Conservation (phyloP, 495 filamentous ascomycete species). For the Mycothermus thermophilus region DNA sequence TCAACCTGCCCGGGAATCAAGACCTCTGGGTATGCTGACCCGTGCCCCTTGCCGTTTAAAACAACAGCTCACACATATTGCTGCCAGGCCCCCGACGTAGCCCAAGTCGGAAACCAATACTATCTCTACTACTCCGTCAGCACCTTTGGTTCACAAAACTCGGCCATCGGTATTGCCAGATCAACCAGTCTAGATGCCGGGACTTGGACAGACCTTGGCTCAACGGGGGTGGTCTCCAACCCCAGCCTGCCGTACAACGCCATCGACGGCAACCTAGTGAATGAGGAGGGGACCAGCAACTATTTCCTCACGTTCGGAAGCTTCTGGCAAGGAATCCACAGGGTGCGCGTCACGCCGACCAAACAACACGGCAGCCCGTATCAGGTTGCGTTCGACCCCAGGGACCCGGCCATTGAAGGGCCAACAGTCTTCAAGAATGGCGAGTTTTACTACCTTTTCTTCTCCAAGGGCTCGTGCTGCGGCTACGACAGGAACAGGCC, state of each 20-base stretch:
- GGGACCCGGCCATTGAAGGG: constrained; percentile 44
- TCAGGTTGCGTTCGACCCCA: constrained; percentile 43
- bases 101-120: constrained; percentile 41
- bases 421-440: constrained; percentile 41
- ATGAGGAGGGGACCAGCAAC: constrained; percentile 23
- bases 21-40: constrained; percentile 45
- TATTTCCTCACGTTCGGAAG: constrained; percentile 52
- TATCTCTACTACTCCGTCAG: constrained; percentile 62
- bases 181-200: constrained; percentile 44
- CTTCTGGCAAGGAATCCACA: constrained; percentile 57
- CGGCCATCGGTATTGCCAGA: constrained; percentile 56
- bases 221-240: constrained; percentile 35
- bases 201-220: constrained; percentile 45
- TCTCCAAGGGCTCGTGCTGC: constrained; percentile 49
- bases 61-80: constrained; percentile 1
- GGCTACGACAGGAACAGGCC: constrained; percentile 36
- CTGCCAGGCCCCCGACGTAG: constrained; percentile 51
- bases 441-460: constrained; percentile 53
- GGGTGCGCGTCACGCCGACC: constrained; percentile 39
- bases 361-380: constrained; percentile 18
- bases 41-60: neutral
- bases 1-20: constrained; percentile 38
- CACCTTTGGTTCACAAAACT: constrained; percentile 48
- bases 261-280: constrained; percentile 54
- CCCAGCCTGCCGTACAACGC: constrained; percentile 45